phyloP scores from a whole-genome alignment of 192 early-diverging fungal species.

The Rhizophlyctis rosea region DNA sequence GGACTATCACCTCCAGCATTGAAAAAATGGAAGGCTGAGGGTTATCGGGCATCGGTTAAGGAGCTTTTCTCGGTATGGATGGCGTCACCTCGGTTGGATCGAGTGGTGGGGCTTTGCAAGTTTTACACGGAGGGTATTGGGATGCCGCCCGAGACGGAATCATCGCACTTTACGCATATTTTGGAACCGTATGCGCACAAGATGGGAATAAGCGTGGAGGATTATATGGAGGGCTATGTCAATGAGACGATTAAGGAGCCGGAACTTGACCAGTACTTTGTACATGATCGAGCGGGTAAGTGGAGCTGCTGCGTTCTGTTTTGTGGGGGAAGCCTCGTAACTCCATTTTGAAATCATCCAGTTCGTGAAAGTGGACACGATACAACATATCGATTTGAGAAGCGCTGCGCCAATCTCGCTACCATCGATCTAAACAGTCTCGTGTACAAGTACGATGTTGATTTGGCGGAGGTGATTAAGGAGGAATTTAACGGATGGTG shows the following conservation, averaged over 20 bases:
- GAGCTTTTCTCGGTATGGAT: slow-evolving; percentile 95
- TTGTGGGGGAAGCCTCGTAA: neutral
- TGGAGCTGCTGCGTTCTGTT: slow-evolving; percentile 8
- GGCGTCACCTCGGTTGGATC: slow-evolving; percentile 71
- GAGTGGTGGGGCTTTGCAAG: slow-evolving; percentile 70
- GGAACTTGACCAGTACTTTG: slow-evolving; percentile 89
- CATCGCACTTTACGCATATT: slow-evolving; percentile 64
- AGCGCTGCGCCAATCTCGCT: slow-evolving; percentile 83
- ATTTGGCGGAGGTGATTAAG: slow-evolving; percentile 72
- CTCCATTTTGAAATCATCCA: slow-evolving; percentile 3
- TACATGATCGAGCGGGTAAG: slow-evolving; percentile 85
- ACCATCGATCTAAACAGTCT: slow-evolving; percentile 92
- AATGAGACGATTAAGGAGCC: slow-evolving; percentile 68
- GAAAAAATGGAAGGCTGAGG: slow-evolving; percentile 68
- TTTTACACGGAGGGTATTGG: slow-evolving; percentile 88
- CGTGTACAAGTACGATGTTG: slow-evolving; percentile 94
- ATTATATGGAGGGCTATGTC: slow-evolving; percentile 75
- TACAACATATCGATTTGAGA: slow-evolving; percentile 91
- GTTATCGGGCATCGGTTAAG: slow-evolving; percentile 75
- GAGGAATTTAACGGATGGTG: slow-evolving; percentile 43
- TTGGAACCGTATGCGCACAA: slow-evolving; percentile 75
- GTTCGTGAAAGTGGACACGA: slow-evolving; percentile 97
- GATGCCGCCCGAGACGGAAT: slow-evolving; percentile 97
- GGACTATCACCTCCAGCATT: slow-evolving; percentile 22
- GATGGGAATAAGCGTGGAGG: slow-evolving; percentile 54